phyloP scores from a whole-genome alignment of 441 rosid genomes.

The Geranium incanum region DNA sequence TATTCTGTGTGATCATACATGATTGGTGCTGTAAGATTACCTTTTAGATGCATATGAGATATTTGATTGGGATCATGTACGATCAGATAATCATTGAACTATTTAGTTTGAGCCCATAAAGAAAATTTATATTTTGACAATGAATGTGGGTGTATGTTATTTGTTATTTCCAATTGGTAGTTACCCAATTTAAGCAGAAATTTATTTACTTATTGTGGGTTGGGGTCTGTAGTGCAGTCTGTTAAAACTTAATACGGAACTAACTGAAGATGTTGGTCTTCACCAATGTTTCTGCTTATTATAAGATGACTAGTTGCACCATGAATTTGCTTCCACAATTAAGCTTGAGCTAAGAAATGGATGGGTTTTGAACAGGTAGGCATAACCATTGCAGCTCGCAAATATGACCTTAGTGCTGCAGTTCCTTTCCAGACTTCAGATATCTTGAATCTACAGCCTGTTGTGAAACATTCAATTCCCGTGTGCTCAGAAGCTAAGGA shows the following conservation, averaged over 20 bases:
- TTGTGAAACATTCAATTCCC: conserved; percentile 94
- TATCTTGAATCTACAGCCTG: conserved; percentile 78
- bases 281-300: neutral
- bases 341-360: neutral
- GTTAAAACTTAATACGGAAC: neutral
- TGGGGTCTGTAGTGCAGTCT: neutral
- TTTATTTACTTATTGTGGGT: neutral
- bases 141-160: neutral
- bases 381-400: conserved; percentile 69
- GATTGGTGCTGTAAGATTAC: neutral
- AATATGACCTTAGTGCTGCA: conserved; percentile 60
- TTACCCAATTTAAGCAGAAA: neutral
- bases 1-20: neutral
- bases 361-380: conserved; percentile 53
- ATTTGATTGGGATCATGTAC: neutral
- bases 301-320: neutral
- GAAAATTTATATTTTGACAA: neutral
- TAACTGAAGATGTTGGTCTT: neutral
- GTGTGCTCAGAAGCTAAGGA: conserved; percentile 87
- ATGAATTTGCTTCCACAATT: no score
- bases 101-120: neutral
- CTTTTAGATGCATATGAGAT: neutral
- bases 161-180: neutral
- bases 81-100: neutral
- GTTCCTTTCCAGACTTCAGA: conserved; percentile 76